These are phyloP conservation scores for Poa annua DNA, from an alignment of 176 grass and related monocot species.

Conservation along the genomic window DNA sequence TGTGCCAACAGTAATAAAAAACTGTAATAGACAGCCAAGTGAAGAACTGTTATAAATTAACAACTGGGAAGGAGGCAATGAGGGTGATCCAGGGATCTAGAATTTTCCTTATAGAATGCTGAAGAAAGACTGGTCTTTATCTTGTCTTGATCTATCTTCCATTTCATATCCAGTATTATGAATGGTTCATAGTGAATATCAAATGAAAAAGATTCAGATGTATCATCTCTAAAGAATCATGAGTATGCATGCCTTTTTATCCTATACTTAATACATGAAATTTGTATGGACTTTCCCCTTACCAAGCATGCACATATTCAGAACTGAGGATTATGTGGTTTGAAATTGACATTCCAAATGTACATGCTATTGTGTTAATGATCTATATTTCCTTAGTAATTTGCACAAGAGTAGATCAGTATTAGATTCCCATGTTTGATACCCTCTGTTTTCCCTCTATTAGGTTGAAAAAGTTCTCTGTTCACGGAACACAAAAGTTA, in stretches of 20 bases:
- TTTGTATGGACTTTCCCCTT: neutral
- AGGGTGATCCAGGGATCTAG: neutral
- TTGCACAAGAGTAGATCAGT: neutral
- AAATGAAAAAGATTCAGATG: constrained; percentile 3
- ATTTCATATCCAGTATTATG: constrained; percentile 13
- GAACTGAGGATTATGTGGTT: constrained; percentile 8
- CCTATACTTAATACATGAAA: neutral
- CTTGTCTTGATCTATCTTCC: neutral
- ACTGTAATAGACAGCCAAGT: neutral
- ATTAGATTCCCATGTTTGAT: constrained; percentile 2
- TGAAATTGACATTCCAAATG: constrained; percentile 7
- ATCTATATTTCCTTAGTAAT: constrained; percentile 8
- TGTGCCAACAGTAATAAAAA: neutral
- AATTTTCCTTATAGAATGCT: neutral
- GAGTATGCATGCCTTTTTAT: neutral
- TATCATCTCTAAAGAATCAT: constrained; percentile 16
- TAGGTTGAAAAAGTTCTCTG: neutral
- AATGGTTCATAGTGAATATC: constrained; percentile 5
- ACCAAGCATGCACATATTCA: constrained; percentile 3
- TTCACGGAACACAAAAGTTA: neutral
- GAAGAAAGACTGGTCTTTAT: neutral
- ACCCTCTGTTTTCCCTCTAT: neutral
- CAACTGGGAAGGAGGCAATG: neutral
- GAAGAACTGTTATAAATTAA: neutral
- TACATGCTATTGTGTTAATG: neutral